Evolutionary conservation across 1,139 yeast species (phyloP).

Genomic region (Kurtzmaniella quercitrusa): DNA sequence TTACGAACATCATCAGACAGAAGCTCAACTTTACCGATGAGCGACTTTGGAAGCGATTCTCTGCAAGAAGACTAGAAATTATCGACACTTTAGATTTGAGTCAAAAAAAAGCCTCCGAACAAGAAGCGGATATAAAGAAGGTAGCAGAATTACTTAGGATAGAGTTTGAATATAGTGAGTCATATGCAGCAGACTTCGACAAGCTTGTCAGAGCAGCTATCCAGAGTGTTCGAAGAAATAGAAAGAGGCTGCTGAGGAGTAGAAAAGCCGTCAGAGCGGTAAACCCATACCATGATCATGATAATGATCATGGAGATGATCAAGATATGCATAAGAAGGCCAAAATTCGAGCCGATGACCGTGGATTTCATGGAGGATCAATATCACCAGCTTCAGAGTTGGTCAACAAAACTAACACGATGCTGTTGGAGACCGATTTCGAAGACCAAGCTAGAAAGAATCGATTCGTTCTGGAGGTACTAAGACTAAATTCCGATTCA

Average conservation of each 20-base stretch:
- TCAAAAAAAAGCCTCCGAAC: slow-evolving; percentile 85
- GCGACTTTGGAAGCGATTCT: slow-evolving; percentile 80
- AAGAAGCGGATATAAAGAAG: slow-evolving; percentile 70
- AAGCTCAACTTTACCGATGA: slow-evolving; percentile 78
- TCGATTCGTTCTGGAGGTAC: slow-evolving; percentile 33
- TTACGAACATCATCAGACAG: slow-evolving; percentile 74
- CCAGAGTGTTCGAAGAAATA: slow-evolving; percentile 52
- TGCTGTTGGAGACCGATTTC: slow-evolving; percentile 3
- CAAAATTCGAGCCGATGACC: neutral
- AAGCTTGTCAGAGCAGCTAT: slow-evolving; percentile 89
- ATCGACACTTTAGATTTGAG: slow-evolving; percentile 79
- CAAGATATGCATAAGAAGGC: slow-evolving; percentile 3
- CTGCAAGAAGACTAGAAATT: slow-evolving; percentile 81
- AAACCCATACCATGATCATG: neutral
- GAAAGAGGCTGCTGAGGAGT: slow-evolving; percentile 38
- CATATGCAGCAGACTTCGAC: slow-evolving; percentile 69
- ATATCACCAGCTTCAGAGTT: slow-evolving; percentile 6
- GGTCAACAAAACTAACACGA: slow-evolving; percentile 1
- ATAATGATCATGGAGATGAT: neutral
- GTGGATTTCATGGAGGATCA: neutral
- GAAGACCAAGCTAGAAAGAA: slow-evolving; percentile 2
- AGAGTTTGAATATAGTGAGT: slow-evolving; percentile 69
- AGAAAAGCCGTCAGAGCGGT: slow-evolving; percentile 9
- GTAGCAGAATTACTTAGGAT: slow-evolving; percentile 73
- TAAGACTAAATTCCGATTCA: slow-evolving; percentile 31